Evolutionary conservation across 805 yeast species (phyloP).

Genomic region (Groenewaldozyma tartarivorans): DNA sequence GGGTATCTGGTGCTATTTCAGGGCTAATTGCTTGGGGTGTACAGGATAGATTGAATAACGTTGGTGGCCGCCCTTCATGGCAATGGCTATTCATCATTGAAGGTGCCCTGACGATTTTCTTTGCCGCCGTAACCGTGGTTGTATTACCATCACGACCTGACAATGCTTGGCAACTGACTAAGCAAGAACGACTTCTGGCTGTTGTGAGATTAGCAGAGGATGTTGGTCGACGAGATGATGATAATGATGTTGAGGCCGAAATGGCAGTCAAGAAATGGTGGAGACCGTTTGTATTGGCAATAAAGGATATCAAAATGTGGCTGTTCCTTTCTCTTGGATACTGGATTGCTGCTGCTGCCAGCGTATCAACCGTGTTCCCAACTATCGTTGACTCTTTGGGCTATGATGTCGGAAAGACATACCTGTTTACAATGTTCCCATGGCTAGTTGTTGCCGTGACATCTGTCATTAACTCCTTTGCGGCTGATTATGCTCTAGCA

Average conservation of each 20-base stretch:
- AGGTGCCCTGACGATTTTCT: slow-evolving; percentile 42
- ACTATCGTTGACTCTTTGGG: slow-evolving; percentile 51
- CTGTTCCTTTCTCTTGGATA: slow-evolving; percentile 19
- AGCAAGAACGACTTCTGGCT: slow-evolving; percentile 15
- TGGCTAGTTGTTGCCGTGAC: slow-evolving; percentile 42
- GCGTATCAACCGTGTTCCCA: slow-evolving; percentile 55
- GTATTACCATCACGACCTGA: slow-evolving; percentile 46
- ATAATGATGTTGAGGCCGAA: slow-evolving; percentile 14
- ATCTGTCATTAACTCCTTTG: slow-evolving; percentile 45
- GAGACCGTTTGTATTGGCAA: slow-evolving; percentile 2
- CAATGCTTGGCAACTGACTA: slow-evolving; percentile 25
- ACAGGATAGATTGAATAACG: slow-evolving; percentile 34
- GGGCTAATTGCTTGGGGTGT: slow-evolving; percentile 50
- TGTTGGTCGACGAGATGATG: slow-evolving; percentile 23
- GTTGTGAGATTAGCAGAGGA: slow-evolving; percentile 16
- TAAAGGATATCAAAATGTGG: slow-evolving; percentile 1
- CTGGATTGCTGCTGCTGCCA: slow-evolving; percentile 47
- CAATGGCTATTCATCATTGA: slow-evolving; percentile 49
- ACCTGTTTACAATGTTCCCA: slow-evolving; percentile 52
- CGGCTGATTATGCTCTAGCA: slow-evolving; percentile 38
- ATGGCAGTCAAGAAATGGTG: not conserved
- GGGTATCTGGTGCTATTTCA: slow-evolving; percentile 42
- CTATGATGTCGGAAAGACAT: slow-evolving; percentile 39
- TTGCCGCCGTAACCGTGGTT: slow-evolving; percentile 37
- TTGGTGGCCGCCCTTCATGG: slow-evolving; percentile 39